Evolutionary conservation across 495 filamentous ascomycete genomes (phyloP).

Genomic region (Xylaria bambusicola): DNA sequence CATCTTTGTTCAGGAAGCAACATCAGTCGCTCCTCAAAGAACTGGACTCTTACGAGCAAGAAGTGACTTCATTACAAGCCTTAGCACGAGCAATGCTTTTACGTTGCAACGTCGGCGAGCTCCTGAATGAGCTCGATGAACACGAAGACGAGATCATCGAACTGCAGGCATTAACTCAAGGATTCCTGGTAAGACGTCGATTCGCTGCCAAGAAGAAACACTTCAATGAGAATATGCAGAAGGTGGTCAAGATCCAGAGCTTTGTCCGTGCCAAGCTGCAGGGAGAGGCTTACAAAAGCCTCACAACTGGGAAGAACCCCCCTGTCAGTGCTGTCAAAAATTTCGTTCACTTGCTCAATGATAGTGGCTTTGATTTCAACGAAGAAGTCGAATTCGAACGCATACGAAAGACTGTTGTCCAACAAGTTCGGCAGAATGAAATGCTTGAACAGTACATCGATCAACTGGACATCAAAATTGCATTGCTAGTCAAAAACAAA

Average conservation of each 20-base stretch:
- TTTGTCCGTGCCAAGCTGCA: slow-evolving; percentile 92
- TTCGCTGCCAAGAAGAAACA: slow-evolving; percentile 85
- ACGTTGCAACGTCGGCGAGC: slow-evolving; percentile 66
- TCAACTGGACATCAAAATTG: slow-evolving; percentile 98
- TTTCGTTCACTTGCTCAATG: slow-evolving; percentile 96
- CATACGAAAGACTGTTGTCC: slow-evolving; percentile 88
- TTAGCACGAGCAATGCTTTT: slow-evolving; percentile 76
- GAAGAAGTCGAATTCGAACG: slow-evolving; percentile 97
- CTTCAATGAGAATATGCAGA: slow-evolving; percentile 96
- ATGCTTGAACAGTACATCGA: slow-evolving; percentile 97
- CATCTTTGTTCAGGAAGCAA: slow-evolving; percentile 56
- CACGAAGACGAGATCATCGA: slow-evolving; percentile 74
- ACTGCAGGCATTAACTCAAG: slow-evolving; percentile 75
- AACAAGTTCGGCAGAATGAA: slow-evolving; percentile 96
- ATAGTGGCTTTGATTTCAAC: slow-evolving; percentile 98
- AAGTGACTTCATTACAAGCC: slow-evolving; percentile 69
- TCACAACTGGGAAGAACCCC: slow-evolving; percentile 95
- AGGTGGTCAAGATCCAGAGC: slow-evolving; percentile 97
- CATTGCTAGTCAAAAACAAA: slow-evolving; percentile 97
- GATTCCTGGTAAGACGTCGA: slow-evolving; percentile 66
- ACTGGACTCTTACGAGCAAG: slow-evolving; percentile 56
- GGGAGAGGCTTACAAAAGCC: slow-evolving; percentile 94
- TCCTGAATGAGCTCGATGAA: slow-evolving; percentile 74
- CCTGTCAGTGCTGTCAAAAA: slow-evolving; percentile 95
- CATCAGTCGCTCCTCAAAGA: slow-evolving; percentile 55